Evolutionary conservation across 257 asterid species (phyloP).

Genomic region (Lavandula angustifolia): DNA sequence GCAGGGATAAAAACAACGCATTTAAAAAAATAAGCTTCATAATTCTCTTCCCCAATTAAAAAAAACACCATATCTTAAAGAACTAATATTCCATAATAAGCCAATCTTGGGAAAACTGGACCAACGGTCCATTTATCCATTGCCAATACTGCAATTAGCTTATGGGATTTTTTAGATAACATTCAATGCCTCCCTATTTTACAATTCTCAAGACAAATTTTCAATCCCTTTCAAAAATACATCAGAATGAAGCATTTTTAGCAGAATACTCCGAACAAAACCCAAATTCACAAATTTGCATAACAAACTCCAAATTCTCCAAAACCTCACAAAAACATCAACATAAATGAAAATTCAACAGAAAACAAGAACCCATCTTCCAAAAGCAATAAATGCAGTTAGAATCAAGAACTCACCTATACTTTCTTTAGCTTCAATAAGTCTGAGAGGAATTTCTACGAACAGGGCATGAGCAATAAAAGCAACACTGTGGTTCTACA

Average conservation of each 20-base stretch:
- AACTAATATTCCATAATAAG: slow-evolving; percentile 24
- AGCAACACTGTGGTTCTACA: too few relatives aligned
- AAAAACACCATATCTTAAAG: slow-evolving; percentile 19
- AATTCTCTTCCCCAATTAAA: slow-evolving; percentile 35
- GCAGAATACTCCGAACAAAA: slow-evolving; percentile 18
- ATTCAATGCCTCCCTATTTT: slow-evolving; percentile 36
- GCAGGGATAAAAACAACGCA: slow-evolving; percentile 39
- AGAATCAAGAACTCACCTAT: slow-evolving; percentile 37
- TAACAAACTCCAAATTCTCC: slow-evolving; percentile 16
- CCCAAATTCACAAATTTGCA: background rate
- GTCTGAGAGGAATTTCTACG: too few relatives aligned
- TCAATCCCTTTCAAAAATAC: slow-evolving; percentile 31
- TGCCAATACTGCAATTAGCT: slow-evolving; percentile 27
- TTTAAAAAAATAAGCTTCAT: slow-evolving; percentile 35
- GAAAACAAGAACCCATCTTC: slow-evolving; percentile 14
- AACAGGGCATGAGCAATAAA: too few relatives aligned
- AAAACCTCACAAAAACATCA: slow-evolving; percentile 12
- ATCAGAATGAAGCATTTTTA: slow-evolving; percentile 24
- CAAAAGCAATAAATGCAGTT: slow-evolving; percentile 5
- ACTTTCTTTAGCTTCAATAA: slow-evolving; percentile 3
- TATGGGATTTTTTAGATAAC: slow-evolving; percentile 29
- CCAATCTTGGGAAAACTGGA: slow-evolving; percentile 45
- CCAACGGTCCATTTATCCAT: slow-evolving; percentile 41
- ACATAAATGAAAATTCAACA: background rate
- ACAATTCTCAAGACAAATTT: slow-evolving; percentile 2